A percentile compares a stretch with the other conserved stretches of the same genome.
Conservation (phyloP, 2,329 filamentous ascomycete species). For the Incumbomyces lentus region DNA sequence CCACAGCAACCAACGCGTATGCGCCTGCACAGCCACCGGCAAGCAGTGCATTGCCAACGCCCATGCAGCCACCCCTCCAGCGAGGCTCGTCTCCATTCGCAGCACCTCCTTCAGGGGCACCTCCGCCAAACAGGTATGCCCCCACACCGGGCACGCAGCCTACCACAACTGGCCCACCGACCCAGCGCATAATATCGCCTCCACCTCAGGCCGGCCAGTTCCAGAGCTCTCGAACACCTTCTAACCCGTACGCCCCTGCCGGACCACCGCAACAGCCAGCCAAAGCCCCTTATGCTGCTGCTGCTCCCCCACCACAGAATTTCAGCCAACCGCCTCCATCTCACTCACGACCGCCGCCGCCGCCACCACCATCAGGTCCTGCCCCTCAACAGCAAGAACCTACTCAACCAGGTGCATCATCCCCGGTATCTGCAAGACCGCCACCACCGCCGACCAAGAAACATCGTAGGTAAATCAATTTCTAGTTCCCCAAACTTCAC, state of each 20-base stretch:
- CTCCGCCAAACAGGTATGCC: slow-evolving; percentile 67
- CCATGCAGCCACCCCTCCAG: slow-evolving; percentile 49
- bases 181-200: slow-evolving; percentile 40
- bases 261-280: slow-evolving; percentile 29
- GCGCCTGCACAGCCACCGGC: slow-evolving; percentile 41
- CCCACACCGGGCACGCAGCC: slow-evolving; percentile 52
- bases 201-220: slow-evolving; percentile 30
- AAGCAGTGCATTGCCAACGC: slow-evolving; percentile 26
- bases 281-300: slow-evolving; percentile 35
- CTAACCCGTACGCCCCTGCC: slow-evolving; percentile 25
- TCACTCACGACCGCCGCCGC: slow-evolving; percentile 28
- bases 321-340: slow-evolving; percentile 18
- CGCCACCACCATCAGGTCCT: slow-evolving; percentile 29
- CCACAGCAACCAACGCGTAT: slow-evolving; percentile 52
- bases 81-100: slow-evolving; percentile 81
- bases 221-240: slow-evolving; percentile 30
- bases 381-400: slow-evolving; percentile 35
- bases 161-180: slow-evolving; percentile 28
- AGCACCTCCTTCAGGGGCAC: slow-evolving; percentile 56
- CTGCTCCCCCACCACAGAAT: slow-evolving; percentile 26
- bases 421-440: slow-evolving; percentile 36
- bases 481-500: slow-evolving; percentile 8
- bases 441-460: slow-evolving; percentile 45
- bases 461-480: slow-evolving; percentile 48
- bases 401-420: slow-evolving; percentile 38